Evolutionary conservation across 768 basidiomycete genomes (phyloP).

Genomic region (Podaxis sp.): DNA sequence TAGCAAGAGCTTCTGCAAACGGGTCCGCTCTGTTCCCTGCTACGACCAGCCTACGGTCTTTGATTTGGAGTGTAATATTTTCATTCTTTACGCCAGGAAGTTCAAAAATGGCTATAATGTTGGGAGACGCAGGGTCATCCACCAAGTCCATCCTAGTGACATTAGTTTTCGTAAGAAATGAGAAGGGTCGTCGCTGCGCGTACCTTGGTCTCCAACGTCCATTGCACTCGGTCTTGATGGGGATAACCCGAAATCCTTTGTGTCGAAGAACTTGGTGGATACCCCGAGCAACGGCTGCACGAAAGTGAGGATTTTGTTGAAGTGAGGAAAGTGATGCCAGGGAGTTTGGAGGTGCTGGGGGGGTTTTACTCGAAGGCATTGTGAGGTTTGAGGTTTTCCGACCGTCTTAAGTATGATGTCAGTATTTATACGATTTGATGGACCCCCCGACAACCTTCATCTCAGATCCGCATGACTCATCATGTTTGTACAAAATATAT

Average conservation of each 20-base stretch:
- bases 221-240: slow-evolving; percentile 11
- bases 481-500: not conserved
- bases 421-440: not conserved
- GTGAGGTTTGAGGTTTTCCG: not conserved
- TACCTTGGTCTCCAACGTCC: slow-evolving; percentile 22
- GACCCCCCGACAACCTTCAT: not conserved
- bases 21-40: slow-evolving; percentile 27
- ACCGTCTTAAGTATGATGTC: not conserved
- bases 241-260: slow-evolving; percentile 16
- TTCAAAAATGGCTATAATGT: slow-evolving; percentile 35
- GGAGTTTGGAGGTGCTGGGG: slow-evolving; percentile 1
- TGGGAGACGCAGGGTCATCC: slow-evolving; percentile 31
- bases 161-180: not conserved
- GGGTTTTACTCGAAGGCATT: slow-evolving; percentile 10
- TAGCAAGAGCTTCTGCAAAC: slow-evolving; percentile 4
- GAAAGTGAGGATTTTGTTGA: slow-evolving; percentile 6
- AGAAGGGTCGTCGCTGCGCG: not conserved
- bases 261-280: slow-evolving; percentile 20
- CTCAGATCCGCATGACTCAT: not conserved
- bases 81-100: slow-evolving; percentile 38
- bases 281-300: slow-evolving; percentile 20
- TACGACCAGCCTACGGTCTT: slow-evolving; percentile 29
- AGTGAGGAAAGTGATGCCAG: slow-evolving; percentile 3
- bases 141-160: slow-evolving; percentile 36
- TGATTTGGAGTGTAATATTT: slow-evolving; percentile 30